phyloP scores from a whole-genome alignment of 1,284 basidiomycete species.

The Sporisorium exsertum region DNA sequence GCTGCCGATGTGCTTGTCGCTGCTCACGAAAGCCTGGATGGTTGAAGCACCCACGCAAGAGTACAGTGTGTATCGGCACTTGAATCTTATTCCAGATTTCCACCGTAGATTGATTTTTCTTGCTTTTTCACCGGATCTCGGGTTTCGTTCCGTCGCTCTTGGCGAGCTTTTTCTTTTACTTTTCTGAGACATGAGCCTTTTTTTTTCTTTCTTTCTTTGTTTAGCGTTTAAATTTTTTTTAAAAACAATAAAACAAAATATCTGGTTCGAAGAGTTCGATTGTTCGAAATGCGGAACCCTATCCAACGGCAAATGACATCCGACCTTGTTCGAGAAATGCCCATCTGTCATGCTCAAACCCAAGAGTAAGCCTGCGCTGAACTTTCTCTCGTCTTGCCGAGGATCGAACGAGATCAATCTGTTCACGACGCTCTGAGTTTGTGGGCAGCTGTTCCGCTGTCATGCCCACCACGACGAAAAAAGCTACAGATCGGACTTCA shows the following conservation, averaged over 20 bases:
- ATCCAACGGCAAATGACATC: constrained; percentile 4
- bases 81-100: neutral
- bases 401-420: too few species aligned
- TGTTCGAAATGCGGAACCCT: neutral
- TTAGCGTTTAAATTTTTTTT: too few species aligned
- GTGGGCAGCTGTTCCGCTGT: too few species aligned
- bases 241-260: too few species aligned
- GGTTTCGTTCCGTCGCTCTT: constrained; percentile 22
- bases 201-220: too few species aligned
- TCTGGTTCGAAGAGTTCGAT: too few species aligned
- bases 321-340: neutral
- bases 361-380: neutral
- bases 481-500: neutral
- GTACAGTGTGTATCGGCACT: constrained; percentile 9
- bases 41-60: neutral
- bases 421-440: too few species aligned
- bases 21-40: neutral
- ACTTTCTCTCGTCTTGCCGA: too few species aligned
- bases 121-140: constrained; percentile 21
- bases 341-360: neutral
- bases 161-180: constrained; percentile 6
- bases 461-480: neutral
- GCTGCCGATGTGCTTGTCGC: too few species aligned
- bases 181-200: neutral
- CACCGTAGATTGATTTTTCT: neutral